These are phyloP conservation scores for Penicillium egyptiacum DNA, from an alignment of 495 filamentous ascomycete genomes.

Conservation along the genomic window DNA sequence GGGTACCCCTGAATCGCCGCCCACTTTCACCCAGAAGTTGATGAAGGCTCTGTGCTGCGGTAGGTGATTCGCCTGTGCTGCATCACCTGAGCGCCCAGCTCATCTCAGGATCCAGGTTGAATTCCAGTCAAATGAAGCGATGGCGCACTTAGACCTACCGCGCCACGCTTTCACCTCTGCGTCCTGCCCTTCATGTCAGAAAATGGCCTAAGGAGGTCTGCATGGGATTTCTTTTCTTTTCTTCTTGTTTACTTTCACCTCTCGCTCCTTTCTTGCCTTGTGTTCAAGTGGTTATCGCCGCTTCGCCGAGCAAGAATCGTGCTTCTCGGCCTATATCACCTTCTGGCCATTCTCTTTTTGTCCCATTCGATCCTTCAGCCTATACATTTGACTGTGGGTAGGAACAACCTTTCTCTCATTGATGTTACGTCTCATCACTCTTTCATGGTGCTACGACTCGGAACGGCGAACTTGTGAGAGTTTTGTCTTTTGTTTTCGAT, in stretches of 20 bases:
- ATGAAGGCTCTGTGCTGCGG: conserved; percentile 83
- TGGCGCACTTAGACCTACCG: conserved; percentile 22
- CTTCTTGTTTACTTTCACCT: conserved; percentile 20
- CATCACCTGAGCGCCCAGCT: conserved; percentile 23
- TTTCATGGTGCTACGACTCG: conserved; percentile 49
- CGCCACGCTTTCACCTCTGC: conserved; percentile 14
- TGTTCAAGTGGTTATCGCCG: conserved; percentile 5
- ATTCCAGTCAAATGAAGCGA: conserved; percentile 21
- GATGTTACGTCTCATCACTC: conserved; percentile 41
- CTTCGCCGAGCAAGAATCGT: conserved; percentile 12
- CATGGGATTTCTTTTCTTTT: conserved; percentile 32
- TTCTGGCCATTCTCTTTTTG: conserved; percentile 17
- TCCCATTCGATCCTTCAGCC: conserved; percentile 32
- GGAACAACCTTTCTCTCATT: conserved; percentile 34
- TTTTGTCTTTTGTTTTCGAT: conserved; percentile 29
- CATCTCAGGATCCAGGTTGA: conserved; percentile 39
- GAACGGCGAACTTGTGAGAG: conserved; percentile 43
- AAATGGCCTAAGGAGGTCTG: conserved; percentile 30
- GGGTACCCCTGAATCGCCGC: conserved; percentile 48
- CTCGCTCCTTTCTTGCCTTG: conserved; percentile 12
- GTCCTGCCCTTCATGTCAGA: conserved; percentile 35
- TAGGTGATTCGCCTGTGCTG: conserved; percentile 46
- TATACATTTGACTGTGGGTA: conserved; percentile 26
- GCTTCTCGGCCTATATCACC: conserved; percentile 17
- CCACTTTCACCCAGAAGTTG: conserved; percentile 61